Base-by-base conservation (phyloP, 345 rosid species). In the Corchorus olitorius region DNA sequence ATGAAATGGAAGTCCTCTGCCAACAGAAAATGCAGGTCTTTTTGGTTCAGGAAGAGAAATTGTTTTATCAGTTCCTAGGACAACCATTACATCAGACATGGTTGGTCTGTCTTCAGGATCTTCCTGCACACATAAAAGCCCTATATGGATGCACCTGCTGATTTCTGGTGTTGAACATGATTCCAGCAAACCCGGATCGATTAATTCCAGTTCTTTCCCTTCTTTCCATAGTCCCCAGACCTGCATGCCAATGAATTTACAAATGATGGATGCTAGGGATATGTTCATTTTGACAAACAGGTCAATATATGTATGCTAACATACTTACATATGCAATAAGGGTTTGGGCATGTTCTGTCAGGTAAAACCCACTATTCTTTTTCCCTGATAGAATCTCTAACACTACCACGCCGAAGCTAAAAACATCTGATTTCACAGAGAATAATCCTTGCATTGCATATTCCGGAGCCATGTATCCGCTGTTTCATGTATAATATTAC, bases 191-290 rank as follows among this genome's bases (percentile, higher is more conserved):
- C 17, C 5, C 52, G 43, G 5, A 0, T 3, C 37, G 67, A 63
- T 20, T 9, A 81, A 16, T 3, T 19, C 55, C 6, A 46, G 33
- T 34, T 15, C 48, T 43, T 76, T 55, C 43, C 58, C 67, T 68
- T 63, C 78, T 78, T 77, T 76, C 86, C 88, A 86, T 4, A 77
- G 74, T 53, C 80, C 83, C 89, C 91, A 88, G 27, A 83, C 78
- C 91, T 88, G 85, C 63, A 49, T 53, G 55, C 13, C 17, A 10
- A 15, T 50, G 55, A 50, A 50, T 50, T 50, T 50, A 10, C 3
- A 50, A 50, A 15, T 50, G 55, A 27, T 27, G 27, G 9, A 13
- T 49, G 53, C 13, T 4, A 49, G 4, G 53, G 15, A 49, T 2
- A 12, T 16, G 3, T 1, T 8, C 17, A 55, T 5, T 34, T 35